Evolutionary conservation across 805 yeast species (phyloP), one percentile per base, ranked within the genome.

Genomic region (Kodamaea hsintzibuensis): DNA sequence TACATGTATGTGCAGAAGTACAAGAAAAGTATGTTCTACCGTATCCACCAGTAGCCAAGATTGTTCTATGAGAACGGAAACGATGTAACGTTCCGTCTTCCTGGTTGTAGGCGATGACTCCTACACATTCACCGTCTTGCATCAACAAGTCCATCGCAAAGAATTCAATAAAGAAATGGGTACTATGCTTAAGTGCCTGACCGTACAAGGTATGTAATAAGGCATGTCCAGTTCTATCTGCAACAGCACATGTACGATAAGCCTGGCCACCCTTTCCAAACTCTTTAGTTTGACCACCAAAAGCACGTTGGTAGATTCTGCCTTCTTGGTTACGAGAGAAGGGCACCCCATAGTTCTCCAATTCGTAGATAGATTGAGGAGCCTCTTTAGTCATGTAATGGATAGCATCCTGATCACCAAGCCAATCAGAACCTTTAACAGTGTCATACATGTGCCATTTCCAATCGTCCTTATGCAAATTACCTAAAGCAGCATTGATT

Each of bases 361-460:
- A 81, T 80, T 95, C 99, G 67, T 92, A 91, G 66, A 95, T 92
- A 44, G 98, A 88, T 62, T 85, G 83, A 43, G 98, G 97, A 25
- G 99, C 99, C 77, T 95, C 98, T 72, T 91, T 86, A 54, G 99
- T 93, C 99, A 95, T 95, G 78, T 95, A 95, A 78, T 95, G 98
- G 70, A 95, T 95, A 53, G 98, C 97, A 70, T 95, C 99, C 79
- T 95, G 99, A 77, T 95, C 99, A 68, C 99, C 99, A 60, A 95
- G 84, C 99, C 99, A 95, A 78, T 95, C 99, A 7, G 98, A 91
- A 60, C 99, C 99, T 78, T 93, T 95, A 64, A 95, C 98, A 65
- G 99, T 95, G 72, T 95, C 99, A 76, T 95, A 95, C 98, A 95
- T 92, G 76, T 95, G 99, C 98, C 98, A 95, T 74, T 89, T 96